Evolutionary conservation across 2,329 filamentous ascomycete species (phyloP), one percentile per base, ranked within the genome.

Genomic region (Nothomitra cinnamomea): DNA sequence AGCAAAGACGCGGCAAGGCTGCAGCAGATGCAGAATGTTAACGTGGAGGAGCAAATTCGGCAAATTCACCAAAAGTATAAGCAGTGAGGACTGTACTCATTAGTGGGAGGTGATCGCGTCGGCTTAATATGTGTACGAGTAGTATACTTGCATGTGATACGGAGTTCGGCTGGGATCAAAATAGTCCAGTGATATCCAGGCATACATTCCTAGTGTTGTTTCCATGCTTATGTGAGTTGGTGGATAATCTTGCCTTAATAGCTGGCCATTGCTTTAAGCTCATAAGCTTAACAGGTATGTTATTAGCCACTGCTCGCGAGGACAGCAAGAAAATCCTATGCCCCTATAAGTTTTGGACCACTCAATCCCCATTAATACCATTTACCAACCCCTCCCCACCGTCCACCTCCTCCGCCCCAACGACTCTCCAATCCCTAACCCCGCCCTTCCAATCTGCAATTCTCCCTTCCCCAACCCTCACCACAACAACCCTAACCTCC

Each of bases 401-500:
- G 21, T 40, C 24, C n/a, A 13, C 21, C 25, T 47, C 52, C 25
- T 49, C 42, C 8, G 35, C 22, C 10, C 22, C 53, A 8, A 41
- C 21, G 17, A 54, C 17, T 38, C 43, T 51, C 79, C 80, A 96
- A 64, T 96, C 90, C 61, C 84, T 79, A 3, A 96, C 87, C 13
- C 81, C 79, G n/a, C 92, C 90, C 71, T 95, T 95, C 85, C 85
- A 95, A 66, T 95, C 92, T 59, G 85, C 88, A 61, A 94, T 94
- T 62, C 88, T 77, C 50, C 92, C 88, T 64, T 89, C 86, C 61
- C 76, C 78, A 60, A 96, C 87, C 61, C 77, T 79, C 6, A 96
- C 92, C 4, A 90, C 78, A 35, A 96, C 87, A 5, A 95, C 89
- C 50, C 85, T 76, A 1, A 94, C 88, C 64, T 92, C 85, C 62